Conservation (phyloP, 306 rosid genomes). For the Vicia faba region DNA sequence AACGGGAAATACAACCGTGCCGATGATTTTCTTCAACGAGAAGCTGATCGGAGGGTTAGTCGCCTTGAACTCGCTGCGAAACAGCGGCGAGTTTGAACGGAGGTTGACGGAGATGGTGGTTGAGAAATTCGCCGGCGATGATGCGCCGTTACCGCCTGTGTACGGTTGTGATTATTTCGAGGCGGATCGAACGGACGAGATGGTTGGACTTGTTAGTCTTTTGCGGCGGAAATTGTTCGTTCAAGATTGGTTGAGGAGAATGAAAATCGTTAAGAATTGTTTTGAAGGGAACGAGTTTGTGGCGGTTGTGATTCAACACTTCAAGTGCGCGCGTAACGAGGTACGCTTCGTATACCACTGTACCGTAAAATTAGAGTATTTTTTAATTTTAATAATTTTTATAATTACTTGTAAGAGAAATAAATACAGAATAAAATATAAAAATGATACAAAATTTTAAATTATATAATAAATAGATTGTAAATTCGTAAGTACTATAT, state of each 20-base stretch:
- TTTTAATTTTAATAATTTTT: background rate
- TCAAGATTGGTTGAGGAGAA: conserved; percentile 75
- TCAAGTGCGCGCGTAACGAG: conserved; percentile 74
- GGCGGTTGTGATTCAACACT: conserved; percentile 61
- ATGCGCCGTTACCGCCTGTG: conserved; percentile 67
- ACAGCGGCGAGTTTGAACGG: conserved; percentile 75
- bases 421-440: no score
- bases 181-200: conserved; percentile 57
- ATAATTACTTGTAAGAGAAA: no score
- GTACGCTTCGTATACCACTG: conserved; percentile 49
- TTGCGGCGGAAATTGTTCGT: conserved; percentile 67
- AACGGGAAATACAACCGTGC: conserved; percentile 69
- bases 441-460: no score
- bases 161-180: conserved; percentile 61
- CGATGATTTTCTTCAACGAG: conserved; percentile 93
- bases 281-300: conserved; percentile 77
- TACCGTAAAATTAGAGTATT: conserved; percentile 32
- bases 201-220: conserved; percentile 52
- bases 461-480: no score
- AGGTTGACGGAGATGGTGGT: conserved; percentile 59
- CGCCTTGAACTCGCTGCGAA: conserved; percentile 80
- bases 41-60: conserved; percentile 81
- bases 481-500: no score
- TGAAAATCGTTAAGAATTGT: conserved; percentile 79
- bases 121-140: conserved; percentile 53